Percentiles rank a stretch among this genome's conserved stretches.
Evolutionary conservation across 2,329 filamentous ascomycete species (phyloP).

Genomic region (Monosporascus sp.): DNA sequence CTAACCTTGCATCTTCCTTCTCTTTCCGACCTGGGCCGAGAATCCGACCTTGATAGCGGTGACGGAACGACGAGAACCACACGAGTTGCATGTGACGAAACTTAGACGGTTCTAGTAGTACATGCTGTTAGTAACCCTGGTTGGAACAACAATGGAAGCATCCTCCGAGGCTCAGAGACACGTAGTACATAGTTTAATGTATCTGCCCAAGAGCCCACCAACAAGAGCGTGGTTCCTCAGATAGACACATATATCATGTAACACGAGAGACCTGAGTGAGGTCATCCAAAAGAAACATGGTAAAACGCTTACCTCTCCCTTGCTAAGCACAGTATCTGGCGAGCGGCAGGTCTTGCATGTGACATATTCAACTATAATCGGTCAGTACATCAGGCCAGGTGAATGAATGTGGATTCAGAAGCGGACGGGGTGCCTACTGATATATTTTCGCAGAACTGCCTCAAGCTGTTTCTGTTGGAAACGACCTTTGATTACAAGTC

Average conservation of each 20-base stretch:
- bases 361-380: slow-evolving; percentile 75
- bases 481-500: slow-evolving; percentile 96
- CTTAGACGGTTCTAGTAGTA: slow-evolving; percentile 76
- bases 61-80: slow-evolving; percentile 77
- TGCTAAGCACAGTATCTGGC: slow-evolving; percentile 92
- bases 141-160: background rate
- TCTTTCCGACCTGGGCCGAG: slow-evolving; percentile 98
- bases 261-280: background rate
- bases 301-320: slow-evolving; percentile 59
- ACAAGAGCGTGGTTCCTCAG: too few species aligned
- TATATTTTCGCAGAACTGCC: slow-evolving; percentile 92
- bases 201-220: too few species aligned
- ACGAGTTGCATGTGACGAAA: slow-evolving; percentile 96
- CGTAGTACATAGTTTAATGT: too few species aligned
- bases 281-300: background rate
- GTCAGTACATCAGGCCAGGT: slow-evolving; percentile 22
- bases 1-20: slow-evolving; percentile 89
- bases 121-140: background rate
- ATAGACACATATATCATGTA: too few species aligned
- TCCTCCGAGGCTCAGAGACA: too few species aligned
- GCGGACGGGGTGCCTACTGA: slow-evolving; percentile 53
- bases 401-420: background rate
- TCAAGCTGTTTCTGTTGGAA: slow-evolving; percentile 99
- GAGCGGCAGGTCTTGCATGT: slow-evolving; percentile 98
- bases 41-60: slow-evolving; percentile 99